Base-by-base conservation (phyloP, 129 eudicot species). In the Saussurea involucrata region DNA sequence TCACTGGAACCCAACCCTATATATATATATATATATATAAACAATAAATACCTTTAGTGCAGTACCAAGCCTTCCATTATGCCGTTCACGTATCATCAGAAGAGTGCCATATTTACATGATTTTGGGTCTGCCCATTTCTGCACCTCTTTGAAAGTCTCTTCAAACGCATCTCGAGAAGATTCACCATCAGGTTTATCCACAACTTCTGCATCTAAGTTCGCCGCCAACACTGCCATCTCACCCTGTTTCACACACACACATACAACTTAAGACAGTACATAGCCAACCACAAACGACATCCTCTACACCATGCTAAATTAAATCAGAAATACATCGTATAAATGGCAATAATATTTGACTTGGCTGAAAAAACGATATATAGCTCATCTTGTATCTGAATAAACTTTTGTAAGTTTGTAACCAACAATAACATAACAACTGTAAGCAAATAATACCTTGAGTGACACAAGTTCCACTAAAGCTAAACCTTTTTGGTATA, bases 401-500 rank as follows among this genome's bases (percentile, higher is more conserved):
- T 49, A 46, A 46, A 46, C 20, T 46, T 46, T 1, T 46, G 58
- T 15, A 46, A 46, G 42, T 36, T 36, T 8, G 12, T 36, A 36
- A 36, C 12, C 42, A 36, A 15, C 21, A 49, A 49, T 2, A 28
- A 11, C 24, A 32, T 24, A 46, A 37, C 65, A 60, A 44, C 21
- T 65, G 66, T 18, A 33, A 53, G 53, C 77, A 65, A 37, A 29
- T 24, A 33, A 29, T 82, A 94, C 98, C 96, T 89, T 91, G 24
- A 89, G 74, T 8, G 84, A 66, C 49, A 85, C 90, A 75, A 92
- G 83, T 77, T 92, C 98, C 72, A 82, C 87, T 71, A 95, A 31
- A 81, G 98, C 98, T 74, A 95, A 80, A 76, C 98, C 98, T 82
- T 95, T 95, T 71, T 95, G 97, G 85, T 95, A 95, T 21, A 95